phyloP scores from a whole-genome alignment of 1,284 basidiomycete genomes.

The Ustilago hordei region DNA sequence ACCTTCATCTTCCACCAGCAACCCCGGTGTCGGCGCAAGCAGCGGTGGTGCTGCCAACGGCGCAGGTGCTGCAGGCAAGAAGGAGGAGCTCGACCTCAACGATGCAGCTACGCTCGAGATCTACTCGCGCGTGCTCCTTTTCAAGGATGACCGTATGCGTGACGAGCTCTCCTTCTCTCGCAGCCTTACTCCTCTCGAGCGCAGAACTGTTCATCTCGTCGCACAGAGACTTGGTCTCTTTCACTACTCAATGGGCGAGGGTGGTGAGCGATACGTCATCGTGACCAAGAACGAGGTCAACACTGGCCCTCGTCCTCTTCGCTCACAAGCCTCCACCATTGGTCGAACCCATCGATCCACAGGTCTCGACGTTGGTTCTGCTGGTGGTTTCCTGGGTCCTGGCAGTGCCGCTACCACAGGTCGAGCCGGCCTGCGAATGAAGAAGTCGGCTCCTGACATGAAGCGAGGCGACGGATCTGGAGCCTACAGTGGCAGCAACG shows the following conservation, averaged over 20 bases:
- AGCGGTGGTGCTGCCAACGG: constrained; percentile 75
- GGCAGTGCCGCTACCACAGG: constrained; percentile 56
- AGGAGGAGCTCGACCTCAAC: constrained; percentile 82
- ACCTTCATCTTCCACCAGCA: constrained; percentile 44
- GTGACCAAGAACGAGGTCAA: constrained; percentile 72
- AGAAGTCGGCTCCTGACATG: constrained; percentile 69
- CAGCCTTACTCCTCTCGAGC: constrained; percentile 83
- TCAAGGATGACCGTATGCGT: constrained; percentile 97
- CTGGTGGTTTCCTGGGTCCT: constrained; percentile 47
- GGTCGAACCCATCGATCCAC: constrained; percentile 50
- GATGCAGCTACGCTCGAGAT: constrained; percentile 95
- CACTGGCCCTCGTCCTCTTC: constrained; percentile 41
- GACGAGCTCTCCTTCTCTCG: constrained; percentile 96
- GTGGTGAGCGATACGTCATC: constrained; percentile 90
- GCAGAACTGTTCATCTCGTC: constrained; percentile 92
- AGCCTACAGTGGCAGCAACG: constrained; percentile 18
- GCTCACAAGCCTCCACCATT: constrained; percentile 60
- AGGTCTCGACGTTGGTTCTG: constrained; percentile 16
- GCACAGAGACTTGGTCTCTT: constrained; percentile 95
- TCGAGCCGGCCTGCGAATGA: constrained; percentile 55
- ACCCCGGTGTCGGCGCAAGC: constrained; percentile 71
- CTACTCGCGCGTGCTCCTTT: constrained; percentile 93
- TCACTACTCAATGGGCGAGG: constrained; percentile 92
- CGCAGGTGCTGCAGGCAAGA: constrained; percentile 71
- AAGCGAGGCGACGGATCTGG: constrained; percentile 45